Evolutionary conservation across 2,329 filamentous ascomycete genomes (phyloP).

Genomic region (Fonsecaea nubica): DNA sequence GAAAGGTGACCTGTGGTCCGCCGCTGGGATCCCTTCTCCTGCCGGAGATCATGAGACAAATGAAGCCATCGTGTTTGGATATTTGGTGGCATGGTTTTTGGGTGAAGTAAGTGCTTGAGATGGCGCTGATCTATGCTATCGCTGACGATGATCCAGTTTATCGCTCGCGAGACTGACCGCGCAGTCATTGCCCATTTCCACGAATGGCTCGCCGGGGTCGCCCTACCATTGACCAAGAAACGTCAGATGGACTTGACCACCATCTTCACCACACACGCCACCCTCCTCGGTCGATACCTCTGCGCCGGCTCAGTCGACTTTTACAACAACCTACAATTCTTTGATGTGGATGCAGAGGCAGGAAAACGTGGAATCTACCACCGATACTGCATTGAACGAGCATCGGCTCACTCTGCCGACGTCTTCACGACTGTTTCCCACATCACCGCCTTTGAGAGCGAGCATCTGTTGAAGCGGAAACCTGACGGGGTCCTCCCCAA

Average conservation of each 20-base stretch:
- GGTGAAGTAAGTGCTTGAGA: slow-evolving; percentile 73
- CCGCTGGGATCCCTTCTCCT: slow-evolving; percentile 90
- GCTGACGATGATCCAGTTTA: slow-evolving; percentile 67
- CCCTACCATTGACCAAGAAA: slow-evolving; percentile 88
- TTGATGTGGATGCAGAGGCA: slow-evolving; percentile 94
- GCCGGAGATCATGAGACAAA: slow-evolving; percentile 93
- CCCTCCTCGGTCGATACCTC: slow-evolving; percentile 90
- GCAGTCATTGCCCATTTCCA: slow-evolving; percentile 98
- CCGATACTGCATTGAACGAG: slow-evolving; percentile 96
- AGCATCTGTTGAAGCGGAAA: slow-evolving; percentile 96
- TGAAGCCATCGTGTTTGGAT: slow-evolving; percentile 96
- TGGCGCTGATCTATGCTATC: neutral
- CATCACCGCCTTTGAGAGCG: slow-evolving; percentile 97
- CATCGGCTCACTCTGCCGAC: slow-evolving; percentile 87
- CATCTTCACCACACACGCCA: slow-evolving; percentile 98
- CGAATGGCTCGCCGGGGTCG: slow-evolving; percentile 96
- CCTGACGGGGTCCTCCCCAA: slow-evolving; percentile 96
- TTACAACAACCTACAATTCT: slow-evolving; percentile 97
- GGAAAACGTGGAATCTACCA: slow-evolving; percentile 99
- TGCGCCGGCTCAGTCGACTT: slow-evolving; percentile 98
- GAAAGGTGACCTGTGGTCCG: slow-evolving; percentile 95
- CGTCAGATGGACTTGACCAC: slow-evolving; percentile 95
- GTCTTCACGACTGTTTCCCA: slow-evolving; percentile 99
- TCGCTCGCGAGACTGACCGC: slow-evolving; percentile 86
- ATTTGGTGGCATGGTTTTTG: slow-evolving; percentile 96